Evolutionary conservation across 2,329 filamentous ascomycete genomes (phyloP), one percentile per base, ranked within the genome.

Genomic region (Diaporthe citriasiana): DNA sequence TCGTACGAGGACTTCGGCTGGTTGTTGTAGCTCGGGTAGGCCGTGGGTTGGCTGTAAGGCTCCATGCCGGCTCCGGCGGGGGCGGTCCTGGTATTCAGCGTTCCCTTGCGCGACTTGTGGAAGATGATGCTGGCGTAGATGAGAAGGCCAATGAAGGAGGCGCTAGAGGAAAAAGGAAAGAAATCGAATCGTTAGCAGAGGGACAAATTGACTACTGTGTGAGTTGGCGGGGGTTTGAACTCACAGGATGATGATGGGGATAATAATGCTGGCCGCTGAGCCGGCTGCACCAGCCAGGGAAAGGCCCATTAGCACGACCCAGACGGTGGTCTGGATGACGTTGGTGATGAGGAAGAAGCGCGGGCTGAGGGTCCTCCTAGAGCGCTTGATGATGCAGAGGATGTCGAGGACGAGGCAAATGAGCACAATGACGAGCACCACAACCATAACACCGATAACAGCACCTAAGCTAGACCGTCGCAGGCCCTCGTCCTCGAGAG

Each of bases 71-170:
- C 35, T 17, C 22, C 55, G 6, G 78, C 53, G 13, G 72, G 51
- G 1, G 51, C 70, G 73, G 79, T 79, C n/a, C 60, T 70, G 53
- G 76, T 76, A 25, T 51, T 50, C 9, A 80, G 76, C 19, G 75
- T 70, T 42, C 78, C 79, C 47, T 73, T 78, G 40, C 79, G 77
- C 68, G 76, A 77, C 55, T 42, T 76, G 76, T 81, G 80, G 78
- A 75, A 82, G 72, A 82, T 75, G 70, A 82, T 69, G 63, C 74
- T 63, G 30, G 81, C 78, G 75, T 82, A 83, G 63, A 82, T 77
- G 70, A 83, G 79, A 19, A 82, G 76, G 33, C 80, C 81, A 38
- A 82, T 33, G 76, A 82, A 83, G 71, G 80, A 80, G 35, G 81
- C 76, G 19, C 81, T 82, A 6, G 35, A 9, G 22, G 35, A 9